Base-by-base conservation (phyloP, 345 rosid species). In the Mercurialis annua region DNA sequence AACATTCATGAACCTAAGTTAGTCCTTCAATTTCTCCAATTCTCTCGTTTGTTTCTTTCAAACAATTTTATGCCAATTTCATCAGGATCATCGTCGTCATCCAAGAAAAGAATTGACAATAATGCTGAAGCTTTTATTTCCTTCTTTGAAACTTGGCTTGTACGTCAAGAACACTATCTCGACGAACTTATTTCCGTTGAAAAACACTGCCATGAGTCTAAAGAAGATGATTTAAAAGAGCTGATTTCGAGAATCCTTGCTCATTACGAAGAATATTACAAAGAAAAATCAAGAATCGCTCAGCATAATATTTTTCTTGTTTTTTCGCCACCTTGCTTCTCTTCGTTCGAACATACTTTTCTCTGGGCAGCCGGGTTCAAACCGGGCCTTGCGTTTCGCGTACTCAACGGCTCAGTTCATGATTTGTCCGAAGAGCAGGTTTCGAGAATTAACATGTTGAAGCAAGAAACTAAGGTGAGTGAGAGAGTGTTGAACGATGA, bases 331-430 rank as follows among this genome's bases (percentile, higher is more conserved):
- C 56, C 76, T 0, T 80, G 87, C 86, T 53, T 84, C 51, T 60
- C 83, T 20, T 36, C 79, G 17, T 75, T 81, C 0, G 87, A 87
- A 71, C 69, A 58, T 6, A 47, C 76, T 16, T 67, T 72, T 76
- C 64, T 77, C 59, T 87, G 89, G 87, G 48, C 83, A 53, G 68
- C 73, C 6, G 83, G 85, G 1, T 84, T 84, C 77, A 77, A 75
- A 47, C 89, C 88, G 2, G 59, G 60, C 0, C 70, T 81, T 0
- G 73, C 71, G 1, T 80, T 84, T 55, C 33, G 71, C 20, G 67
- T 83, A 15, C 70, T 77, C 18, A 6, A 66, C 9, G 50, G 64
- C 43, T 58, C 80, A 1, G 74, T 81, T 38, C 15, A 34, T 9
- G 83, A 80, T 59, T 30, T 87, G 26, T 65, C 84, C 5, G 76